phyloP scores from a whole-genome alignment of 2,329 filamentous ascomycete species.

The Tympanopsis confertula region DNA sequence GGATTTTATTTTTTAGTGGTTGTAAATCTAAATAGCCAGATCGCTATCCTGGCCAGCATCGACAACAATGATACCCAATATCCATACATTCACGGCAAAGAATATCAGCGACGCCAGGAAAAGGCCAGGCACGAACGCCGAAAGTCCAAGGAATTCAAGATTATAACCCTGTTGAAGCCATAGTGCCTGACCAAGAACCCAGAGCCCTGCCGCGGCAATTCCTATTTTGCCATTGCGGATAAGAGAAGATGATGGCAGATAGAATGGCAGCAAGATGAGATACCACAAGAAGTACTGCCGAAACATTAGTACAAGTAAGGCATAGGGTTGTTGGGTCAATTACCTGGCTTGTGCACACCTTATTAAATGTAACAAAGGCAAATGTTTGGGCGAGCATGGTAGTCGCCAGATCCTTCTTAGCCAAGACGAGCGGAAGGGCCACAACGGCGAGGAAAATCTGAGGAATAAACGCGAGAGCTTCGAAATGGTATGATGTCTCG shows the following conservation, averaged over 20 bases:
- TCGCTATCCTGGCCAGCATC: too few species aligned
- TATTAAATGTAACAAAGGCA: conserved; percentile 95
- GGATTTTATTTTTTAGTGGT: too few species aligned
- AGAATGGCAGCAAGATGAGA: conserved; percentile 82
- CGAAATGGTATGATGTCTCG: conserved; percentile 33
- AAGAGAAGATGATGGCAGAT: conserved; percentile 71
- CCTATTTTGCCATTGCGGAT: conserved; percentile 50
- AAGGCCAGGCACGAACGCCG: conserved; percentile 76
- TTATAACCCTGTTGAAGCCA: conserved; percentile 69
- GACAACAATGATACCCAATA: conserved; percentile 66
- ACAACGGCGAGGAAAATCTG: conserved; percentile 73
- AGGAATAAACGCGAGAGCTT: conserved; percentile 78
- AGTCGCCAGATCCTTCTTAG: conserved; percentile 69
- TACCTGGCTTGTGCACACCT: conserved; percentile 97
- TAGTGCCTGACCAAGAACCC: conserved; percentile 53
- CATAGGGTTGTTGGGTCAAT: conserved; percentile 10
- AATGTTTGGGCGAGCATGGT: conserved; percentile 93
- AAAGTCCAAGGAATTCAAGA: conserved; percentile 69
- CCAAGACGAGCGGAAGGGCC: conserved; percentile 63
- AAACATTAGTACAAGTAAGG: neutral
- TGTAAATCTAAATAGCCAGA: too few species aligned
- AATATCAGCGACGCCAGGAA: conserved; percentile 68
- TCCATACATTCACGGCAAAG: conserved; percentile 78
- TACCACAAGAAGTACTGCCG: conserved; percentile 95
- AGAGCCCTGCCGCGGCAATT: conserved; percentile 51